These are phyloP conservation scores for Nicotiana otophora DNA, from an alignment of 257 asterid genomes.

Conservation along the genomic window DNA sequence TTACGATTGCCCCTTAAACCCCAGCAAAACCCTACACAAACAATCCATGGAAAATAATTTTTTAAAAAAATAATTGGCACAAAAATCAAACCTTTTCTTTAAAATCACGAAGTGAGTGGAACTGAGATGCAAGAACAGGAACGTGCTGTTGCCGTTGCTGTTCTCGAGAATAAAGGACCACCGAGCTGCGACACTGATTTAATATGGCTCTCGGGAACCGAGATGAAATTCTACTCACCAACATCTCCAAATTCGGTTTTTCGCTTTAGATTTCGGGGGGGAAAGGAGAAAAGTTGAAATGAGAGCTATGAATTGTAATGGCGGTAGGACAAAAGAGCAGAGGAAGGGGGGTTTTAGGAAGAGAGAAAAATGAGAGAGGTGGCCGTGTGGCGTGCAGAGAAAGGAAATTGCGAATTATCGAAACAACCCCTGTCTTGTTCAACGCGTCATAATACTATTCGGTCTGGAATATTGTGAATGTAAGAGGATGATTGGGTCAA, in stretches of 20 bases:
- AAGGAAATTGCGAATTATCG: background rate
- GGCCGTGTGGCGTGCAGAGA: background rate
- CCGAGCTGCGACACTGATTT: constrained; percentile 46
- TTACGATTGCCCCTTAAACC: constrained; percentile 14
- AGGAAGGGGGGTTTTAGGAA: background rate
- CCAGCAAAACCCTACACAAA: constrained; percentile 25
- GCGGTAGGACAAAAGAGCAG: background rate
- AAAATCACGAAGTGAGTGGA: constrained; percentile 23
- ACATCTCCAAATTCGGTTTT: constrained; percentile 28
- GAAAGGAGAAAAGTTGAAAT: background rate
- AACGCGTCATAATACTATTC: background rate
- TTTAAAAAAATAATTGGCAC: background rate
- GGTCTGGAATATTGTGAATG: background rate
- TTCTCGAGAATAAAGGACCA: constrained; percentile 26
- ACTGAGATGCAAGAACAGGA: constrained; percentile 24
- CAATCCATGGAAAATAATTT: background rate
- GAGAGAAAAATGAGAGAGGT: background rate
- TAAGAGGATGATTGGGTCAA: background rate
- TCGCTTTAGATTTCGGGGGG: background rate
- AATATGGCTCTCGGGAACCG: constrained; percentile 42
- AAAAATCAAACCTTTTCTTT: constrained; percentile 34
- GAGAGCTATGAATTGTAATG: background rate
- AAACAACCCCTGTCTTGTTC: background rate
- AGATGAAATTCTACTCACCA: constrained; percentile 41
- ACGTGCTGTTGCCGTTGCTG: constrained; percentile 17